Conservation (phyloP, 805 yeast species). For the Torulaspora franciscae region DNA sequence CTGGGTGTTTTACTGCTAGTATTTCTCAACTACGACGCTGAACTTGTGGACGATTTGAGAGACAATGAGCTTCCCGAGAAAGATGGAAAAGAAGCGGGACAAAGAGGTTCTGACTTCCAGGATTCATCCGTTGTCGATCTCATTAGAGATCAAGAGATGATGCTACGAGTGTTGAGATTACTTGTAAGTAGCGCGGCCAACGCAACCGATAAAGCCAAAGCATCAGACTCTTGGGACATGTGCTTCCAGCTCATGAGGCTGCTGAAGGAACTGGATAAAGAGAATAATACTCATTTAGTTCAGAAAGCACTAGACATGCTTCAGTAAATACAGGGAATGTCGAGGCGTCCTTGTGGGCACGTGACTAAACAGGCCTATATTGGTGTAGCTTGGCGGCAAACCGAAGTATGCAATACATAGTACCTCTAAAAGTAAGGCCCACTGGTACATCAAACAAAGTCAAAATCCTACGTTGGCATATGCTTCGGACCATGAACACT, state of each 20-base stretch:
- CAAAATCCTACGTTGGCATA: no score
- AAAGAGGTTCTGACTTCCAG: neutral
- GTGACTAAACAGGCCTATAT: neutral
- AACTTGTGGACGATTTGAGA: slow-evolving; percentile 17
- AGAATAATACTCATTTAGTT: slow-evolving; percentile 25
- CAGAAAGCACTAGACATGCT: slow-evolving; percentile 26
- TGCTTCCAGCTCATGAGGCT: slow-evolving; percentile 33
- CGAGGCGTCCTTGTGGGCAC: neutral
- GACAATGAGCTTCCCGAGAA: slow-evolving; percentile 1
- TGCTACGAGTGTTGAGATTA: slow-evolving; percentile 30
- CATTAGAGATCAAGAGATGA: slow-evolving; percentile 30
- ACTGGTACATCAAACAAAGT: no score
- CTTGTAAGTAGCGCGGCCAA: slow-evolving; percentile 31
- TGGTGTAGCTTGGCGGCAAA: no score
- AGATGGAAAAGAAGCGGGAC: neutral
- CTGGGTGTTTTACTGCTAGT: slow-evolving; percentile 32
- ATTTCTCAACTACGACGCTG: slow-evolving; percentile 31
- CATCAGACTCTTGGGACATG: slow-evolving; percentile 36
- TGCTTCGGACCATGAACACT: no score
- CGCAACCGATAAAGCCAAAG: slow-evolving; percentile 21
- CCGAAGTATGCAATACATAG: no score
- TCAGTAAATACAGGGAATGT: neutral
- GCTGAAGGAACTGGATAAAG: slow-evolving; percentile 29
- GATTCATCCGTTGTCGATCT: slow-evolving; percentile 17
- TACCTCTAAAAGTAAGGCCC: no score